A percentile compares a stretch with the other conserved stretches of the same genome.
These are phyloP conservation scores for Penicillium thymicola DNA, from an alignment of 2,329 filamentous ascomycete species.

Conservation along the genomic window DNA sequence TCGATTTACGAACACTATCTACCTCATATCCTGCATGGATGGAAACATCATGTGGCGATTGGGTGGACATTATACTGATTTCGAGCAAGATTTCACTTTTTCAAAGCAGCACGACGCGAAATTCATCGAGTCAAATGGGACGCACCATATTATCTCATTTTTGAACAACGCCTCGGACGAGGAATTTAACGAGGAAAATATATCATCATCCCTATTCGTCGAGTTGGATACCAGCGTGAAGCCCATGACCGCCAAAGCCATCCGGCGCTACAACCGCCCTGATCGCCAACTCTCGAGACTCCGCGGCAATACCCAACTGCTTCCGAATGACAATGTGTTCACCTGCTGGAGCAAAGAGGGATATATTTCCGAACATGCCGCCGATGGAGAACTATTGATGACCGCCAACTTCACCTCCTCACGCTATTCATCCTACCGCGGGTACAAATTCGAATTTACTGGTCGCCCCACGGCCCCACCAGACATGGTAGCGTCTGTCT, in stretches of 20 bases:
- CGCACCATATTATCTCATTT: conserved; percentile 32
- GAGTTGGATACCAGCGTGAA: conserved; percentile 25
- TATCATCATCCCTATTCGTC: conserved; percentile 30
- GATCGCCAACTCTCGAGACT: conserved; percentile 31
- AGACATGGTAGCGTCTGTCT: conserved; percentile 28
- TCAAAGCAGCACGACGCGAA: conserved; percentile 39
- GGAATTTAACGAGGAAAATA: conserved; percentile 22
- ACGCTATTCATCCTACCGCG: conserved; percentile 38
- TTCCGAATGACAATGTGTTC: conserved; percentile 37
- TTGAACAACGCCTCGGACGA: conserved; percentile 37
- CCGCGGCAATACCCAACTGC: conserved; percentile 35
- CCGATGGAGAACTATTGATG: conserved; percentile 30
- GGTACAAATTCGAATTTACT: conserved; percentile 38
- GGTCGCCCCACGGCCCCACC: conserved; percentile 33
- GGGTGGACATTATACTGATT: conserved; percentile 30
- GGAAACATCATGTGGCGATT: conserved; percentile 39
- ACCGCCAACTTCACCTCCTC: conserved; percentile 32
- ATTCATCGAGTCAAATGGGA: conserved; percentile 29
- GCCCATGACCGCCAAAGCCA: conserved; percentile 28
- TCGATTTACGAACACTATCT: conserved; percentile 39
- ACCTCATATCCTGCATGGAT: conserved; percentile 35
- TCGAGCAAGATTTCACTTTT: conserved; percentile 33
- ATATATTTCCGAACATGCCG: conserved; percentile 33
- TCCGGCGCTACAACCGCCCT: conserved; percentile 32
- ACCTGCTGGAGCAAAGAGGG: conserved; percentile 36